Percentiles rank a stretch among this genome's conserved stretches.
These are phyloP conservation scores for Fusarium newnesense DNA, from an alignment of 2,329 filamentous ascomycete species.

Conservation along the genomic window DNA sequence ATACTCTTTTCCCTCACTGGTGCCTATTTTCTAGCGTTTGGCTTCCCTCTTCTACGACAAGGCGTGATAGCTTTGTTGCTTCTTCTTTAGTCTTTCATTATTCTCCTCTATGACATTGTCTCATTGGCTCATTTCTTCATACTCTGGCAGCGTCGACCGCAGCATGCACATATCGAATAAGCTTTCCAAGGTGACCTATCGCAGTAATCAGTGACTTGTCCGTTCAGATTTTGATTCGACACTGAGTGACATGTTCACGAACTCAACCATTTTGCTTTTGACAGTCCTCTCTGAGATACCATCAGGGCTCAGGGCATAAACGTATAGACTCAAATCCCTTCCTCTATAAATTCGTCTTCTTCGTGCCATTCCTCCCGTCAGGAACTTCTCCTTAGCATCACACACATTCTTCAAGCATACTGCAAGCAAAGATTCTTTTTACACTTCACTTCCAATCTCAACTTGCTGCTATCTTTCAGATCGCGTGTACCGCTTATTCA, in stretches of 20 bases:
- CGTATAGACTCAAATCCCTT: too few relatives aligned
- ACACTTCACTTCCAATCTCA: background rate
- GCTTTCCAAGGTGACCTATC: background rate
- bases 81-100: background rate
- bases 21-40: too few relatives aligned
- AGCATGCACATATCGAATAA: background rate
- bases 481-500: too few relatives aligned
- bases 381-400: background rate
- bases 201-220: background rate
- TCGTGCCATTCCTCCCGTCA: rapidly evolving
- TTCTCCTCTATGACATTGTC: background rate
- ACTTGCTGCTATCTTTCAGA: background rate
- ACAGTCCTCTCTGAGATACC: background rate
- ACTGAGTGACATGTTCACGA: rapidly evolving
- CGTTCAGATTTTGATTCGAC: background rate
- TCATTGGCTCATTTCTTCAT: background rate
- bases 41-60: too few relatives aligned
- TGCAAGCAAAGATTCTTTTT: background rate
- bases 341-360: background rate
- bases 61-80: rapidly evolving
- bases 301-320: background rate
- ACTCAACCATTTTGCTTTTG: background rate
- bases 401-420: background rate
- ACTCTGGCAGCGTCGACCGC: background rate
- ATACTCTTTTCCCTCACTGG: too few relatives aligned